Evolutionary conservation across 208 protist genomes (phyloP).

Genomic region (Leishmania tropica): DNA sequence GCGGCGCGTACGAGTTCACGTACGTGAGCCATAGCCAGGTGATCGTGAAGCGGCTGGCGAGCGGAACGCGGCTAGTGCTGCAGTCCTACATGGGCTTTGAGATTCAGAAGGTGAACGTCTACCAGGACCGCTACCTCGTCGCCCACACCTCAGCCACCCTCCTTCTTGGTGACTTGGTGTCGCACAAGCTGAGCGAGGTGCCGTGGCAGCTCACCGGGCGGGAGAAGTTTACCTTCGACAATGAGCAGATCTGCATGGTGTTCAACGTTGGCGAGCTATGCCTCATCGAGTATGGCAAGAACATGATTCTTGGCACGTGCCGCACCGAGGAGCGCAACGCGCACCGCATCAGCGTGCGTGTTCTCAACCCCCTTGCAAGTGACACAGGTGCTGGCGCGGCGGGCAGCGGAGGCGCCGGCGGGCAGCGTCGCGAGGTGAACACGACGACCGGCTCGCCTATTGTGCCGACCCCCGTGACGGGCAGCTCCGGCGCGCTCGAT

Average conservation of each 20-base stretch:
- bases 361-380: conserved; percentile 56
- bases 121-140: conserved; percentile 96
- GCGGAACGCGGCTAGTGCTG: conserved; percentile 91
- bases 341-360: conserved; percentile 94
- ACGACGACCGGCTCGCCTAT: conserved; percentile 24
- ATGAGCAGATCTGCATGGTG: conserved; percentile 96
- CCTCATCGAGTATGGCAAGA: conserved; percentile 97
- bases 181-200: conserved; percentile 95
- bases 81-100: conserved; percentile 95
- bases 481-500: background rate
- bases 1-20: conserved; percentile 97
- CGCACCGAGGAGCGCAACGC: conserved; percentile 96
- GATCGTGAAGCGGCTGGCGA: conserved; percentile 95
- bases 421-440: conserved; percentile 33
- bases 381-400: conserved; percentile 6
- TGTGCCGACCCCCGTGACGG: conserved; percentile 1
- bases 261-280: conserved; percentile 97
- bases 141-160: conserved; percentile 95
- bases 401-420: background rate
- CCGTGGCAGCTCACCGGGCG: conserved; percentile 90
- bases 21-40: conserved; percentile 97
- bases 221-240: conserved; percentile 97
- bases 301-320: conserved; percentile 95
- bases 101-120: conserved; percentile 96
- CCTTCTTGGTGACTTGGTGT: conserved; percentile 96